phyloP scores from a whole-genome alignment of 2,329 filamentous ascomycete species.

The Epichloe baconii region DNA sequence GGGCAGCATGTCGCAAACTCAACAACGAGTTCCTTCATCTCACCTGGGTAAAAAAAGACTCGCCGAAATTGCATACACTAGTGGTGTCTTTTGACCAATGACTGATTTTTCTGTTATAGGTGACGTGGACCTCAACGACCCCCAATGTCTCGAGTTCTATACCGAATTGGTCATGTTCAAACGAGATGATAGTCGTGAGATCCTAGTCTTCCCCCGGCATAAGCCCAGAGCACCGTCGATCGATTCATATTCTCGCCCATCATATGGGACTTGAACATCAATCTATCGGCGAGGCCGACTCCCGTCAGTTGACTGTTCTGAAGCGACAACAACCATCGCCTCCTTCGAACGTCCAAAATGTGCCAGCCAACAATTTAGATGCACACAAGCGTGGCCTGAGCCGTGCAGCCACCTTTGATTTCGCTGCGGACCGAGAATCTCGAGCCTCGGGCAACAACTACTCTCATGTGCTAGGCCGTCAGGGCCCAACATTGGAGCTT shows the following conservation, averaged over 20 bases:
- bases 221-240: slow-evolving; percentile 71
- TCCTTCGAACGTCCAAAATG: slow-evolving; percentile 41
- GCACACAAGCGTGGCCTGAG: slow-evolving; percentile 74
- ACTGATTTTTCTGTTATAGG: slow-evolving; percentile 13
- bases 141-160: slow-evolving; percentile 75
- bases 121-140: slow-evolving; percentile 86
- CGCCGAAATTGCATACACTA: background rate
- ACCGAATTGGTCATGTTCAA: slow-evolving; percentile 84
- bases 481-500: slow-evolving; percentile 74
- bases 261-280: slow-evolving; percentile 87
- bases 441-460: slow-evolving; percentile 54
- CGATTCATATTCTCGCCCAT: slow-evolving; percentile 87
- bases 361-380: slow-evolving; percentile 54
- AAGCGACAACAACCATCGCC: slow-evolving; percentile 46
- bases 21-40: slow-evolving; percentile 30
- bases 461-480: slow-evolving; percentile 58
- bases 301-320: slow-evolving; percentile 82
- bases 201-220: slow-evolving; percentile 73
- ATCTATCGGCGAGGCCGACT: slow-evolving; percentile 77
- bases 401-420: slow-evolving; percentile 94
- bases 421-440: slow-evolving; percentile 67
- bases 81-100: background rate
- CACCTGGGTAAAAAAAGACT: slow-evolving; percentile 27
- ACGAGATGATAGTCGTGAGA: slow-evolving; percentile 62
- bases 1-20: slow-evolving; percentile 49